Evolutionary conservation across 1,284 basidiomycete genomes (phyloP).

Genomic region (Ceratobasidium sp.): DNA sequence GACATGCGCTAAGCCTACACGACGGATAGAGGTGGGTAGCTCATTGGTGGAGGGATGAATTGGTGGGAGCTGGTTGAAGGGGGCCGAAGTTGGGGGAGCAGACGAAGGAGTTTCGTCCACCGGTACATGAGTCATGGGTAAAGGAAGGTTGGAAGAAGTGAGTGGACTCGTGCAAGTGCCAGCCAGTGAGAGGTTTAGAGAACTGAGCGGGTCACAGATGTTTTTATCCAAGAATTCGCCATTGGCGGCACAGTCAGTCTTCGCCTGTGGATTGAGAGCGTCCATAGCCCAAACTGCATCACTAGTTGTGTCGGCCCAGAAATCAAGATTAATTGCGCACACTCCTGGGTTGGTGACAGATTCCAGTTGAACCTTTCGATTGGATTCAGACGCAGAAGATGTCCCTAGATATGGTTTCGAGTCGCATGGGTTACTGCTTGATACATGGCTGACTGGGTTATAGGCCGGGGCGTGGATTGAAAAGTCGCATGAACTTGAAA

Average conservation of each 20-base stretch:
- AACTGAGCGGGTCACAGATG: not conserved
- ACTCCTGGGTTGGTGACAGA: not conserved
- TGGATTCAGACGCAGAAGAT: not conserved
- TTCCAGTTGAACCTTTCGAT: not conserved
- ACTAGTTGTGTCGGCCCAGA: constrained; percentile 4
- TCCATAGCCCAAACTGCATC: constrained; percentile 6
- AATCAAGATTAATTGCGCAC: not conserved
- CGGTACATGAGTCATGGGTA: not conserved
- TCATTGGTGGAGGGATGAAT: constrained; percentile 32
- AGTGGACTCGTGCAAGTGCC: not conserved
- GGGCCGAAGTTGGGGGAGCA: not conserved
- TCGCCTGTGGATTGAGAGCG: not conserved
- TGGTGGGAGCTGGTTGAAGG: not conserved
- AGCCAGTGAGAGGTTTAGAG: not conserved
- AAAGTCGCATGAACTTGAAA: constrained; percentile 14
- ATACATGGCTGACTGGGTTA: not conserved
- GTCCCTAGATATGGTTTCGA: not conserved
- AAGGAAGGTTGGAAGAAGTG: not conserved
- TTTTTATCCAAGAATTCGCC: not conserved
- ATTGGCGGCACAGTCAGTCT: too few species aligned
- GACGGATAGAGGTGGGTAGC: constrained; percentile 26
- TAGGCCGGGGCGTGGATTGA: constrained; percentile 24
- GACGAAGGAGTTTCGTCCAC: not conserved
- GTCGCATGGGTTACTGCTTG: not conserved
- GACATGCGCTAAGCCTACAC: constrained; percentile 18